A percentile compares a stretch with the other conserved stretches of the same genome.
phyloP scores from a whole-genome alignment of 2,329 filamentous ascomycete species.

The Blumeriella jaapii region DNA sequence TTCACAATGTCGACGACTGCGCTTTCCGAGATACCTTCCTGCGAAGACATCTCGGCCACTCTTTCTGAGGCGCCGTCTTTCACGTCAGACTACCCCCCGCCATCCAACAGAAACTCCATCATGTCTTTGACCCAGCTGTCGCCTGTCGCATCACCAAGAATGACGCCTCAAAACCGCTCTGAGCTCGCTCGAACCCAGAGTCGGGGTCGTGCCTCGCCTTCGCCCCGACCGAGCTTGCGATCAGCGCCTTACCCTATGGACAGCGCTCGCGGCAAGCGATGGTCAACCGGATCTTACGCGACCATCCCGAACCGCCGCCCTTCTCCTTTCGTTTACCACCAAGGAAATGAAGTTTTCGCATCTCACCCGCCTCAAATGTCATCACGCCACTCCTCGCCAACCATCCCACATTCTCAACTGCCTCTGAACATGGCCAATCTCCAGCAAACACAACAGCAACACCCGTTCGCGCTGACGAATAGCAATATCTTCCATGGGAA shows the following conservation, averaged over 20 bases:
- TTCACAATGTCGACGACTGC: conserved; percentile 59
- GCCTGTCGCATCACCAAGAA: conserved; percentile 58
- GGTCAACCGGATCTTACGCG: conserved; percentile 66
- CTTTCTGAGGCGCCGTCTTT: conserved; percentile 58
- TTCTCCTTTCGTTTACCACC: conserved; percentile 51
- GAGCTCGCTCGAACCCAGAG: conserved; percentile 53
- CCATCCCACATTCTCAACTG: conserved; percentile 35
- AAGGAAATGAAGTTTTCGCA: conserved; percentile 47
- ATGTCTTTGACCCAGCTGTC: conserved; percentile 62
- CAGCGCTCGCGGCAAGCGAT: conserved; percentile 55
- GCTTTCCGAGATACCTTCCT: conserved; percentile 57
- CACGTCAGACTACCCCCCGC: conserved; percentile 53
- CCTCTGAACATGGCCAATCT: conserved; percentile 37
- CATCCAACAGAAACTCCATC: conserved; percentile 56
- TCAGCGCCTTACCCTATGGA: conserved; percentile 63
- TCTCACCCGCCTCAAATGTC: conserved; percentile 42
- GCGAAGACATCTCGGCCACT: conserved; percentile 58
- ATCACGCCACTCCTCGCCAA: conserved; percentile 38
- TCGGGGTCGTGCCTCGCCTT: conserved; percentile 59
- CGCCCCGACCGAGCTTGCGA: conserved; percentile 55
- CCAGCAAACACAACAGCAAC: conserved; percentile 45
- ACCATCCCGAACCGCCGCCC: conserved; percentile 43
- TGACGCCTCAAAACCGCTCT: conserved; percentile 48
- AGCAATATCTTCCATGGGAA: conserved; percentile 41
- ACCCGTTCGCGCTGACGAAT: conserved; percentile 40